phyloP scores from a whole-genome alignment of 2,329 filamentous ascomycete genomes.

The Trichoderma cornu-damae region DNA sequence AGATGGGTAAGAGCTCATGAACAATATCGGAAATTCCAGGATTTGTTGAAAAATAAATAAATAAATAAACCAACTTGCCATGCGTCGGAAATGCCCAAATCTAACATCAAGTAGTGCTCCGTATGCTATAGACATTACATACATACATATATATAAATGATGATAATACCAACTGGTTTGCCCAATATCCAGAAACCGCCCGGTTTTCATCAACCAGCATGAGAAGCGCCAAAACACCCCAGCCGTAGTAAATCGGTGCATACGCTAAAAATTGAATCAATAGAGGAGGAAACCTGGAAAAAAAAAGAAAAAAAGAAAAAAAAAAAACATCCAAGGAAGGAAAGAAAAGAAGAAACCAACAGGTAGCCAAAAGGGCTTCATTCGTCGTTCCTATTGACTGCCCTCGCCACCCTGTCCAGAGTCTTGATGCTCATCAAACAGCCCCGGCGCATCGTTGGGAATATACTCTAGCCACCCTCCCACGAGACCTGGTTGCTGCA shows the following conservation, averaged over 20 bases:
- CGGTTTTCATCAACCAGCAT: neutral
- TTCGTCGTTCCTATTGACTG: neutral
- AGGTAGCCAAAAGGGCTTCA: neutral
- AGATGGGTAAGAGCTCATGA: conserved; percentile 17
- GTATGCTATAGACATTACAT: conserved; percentile 3
- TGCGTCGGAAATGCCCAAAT: neutral
- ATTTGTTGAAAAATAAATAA: neutral
- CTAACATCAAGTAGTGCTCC: too few relatives aligned
- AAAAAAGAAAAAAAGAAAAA: neutral
- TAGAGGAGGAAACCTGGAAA: too few relatives aligned
- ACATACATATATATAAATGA: too few relatives aligned
- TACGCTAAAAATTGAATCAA: neutral
- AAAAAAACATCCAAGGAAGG: too few relatives aligned
- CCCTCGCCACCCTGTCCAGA: conserved; percentile 23
- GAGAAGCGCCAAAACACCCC: neutral
- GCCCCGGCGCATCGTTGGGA: conserved; percentile 58
- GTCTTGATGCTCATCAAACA: conserved; percentile 41
- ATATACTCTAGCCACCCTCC: conserved; percentile 69
- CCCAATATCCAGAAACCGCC: neutral
- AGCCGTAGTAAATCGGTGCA: neutral
- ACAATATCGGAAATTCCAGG: too few relatives aligned
- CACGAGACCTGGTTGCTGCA: conserved; percentile 58
- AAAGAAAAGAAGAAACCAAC: neutral
- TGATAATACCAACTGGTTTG: neutral
- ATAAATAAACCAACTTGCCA: neutral